Percentiles rank a stretch among this genome's conserved stretches.
Evolutionary conservation across 2,329 filamentous ascomycete genomes (phyloP).

Genomic region (Cadophora gregata): DNA sequence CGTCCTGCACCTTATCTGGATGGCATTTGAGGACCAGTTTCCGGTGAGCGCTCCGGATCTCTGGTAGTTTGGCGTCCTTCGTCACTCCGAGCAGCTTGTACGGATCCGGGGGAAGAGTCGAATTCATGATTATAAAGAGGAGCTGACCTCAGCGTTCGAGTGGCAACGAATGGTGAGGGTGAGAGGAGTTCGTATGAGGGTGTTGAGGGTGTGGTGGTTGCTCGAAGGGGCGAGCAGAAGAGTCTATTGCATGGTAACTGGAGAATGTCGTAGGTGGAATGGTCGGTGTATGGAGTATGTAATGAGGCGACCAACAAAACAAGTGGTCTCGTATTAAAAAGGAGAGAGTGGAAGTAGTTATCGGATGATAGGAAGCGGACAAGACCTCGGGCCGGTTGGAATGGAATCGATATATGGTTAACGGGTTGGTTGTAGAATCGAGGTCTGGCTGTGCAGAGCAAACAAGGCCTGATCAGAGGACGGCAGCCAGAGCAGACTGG

Average conservation of each 20-base stretch:
- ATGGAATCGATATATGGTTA: neutral
- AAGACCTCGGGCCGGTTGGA: neutral
- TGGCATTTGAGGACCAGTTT: conserved; percentile 90
- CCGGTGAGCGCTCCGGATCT: conserved; percentile 81
- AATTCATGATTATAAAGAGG: conserved; percentile 34
- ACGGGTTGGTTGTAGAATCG: conserved; percentile 3
- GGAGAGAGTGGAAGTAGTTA: conserved; percentile 8
- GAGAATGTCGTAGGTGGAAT: conserved; percentile 6
- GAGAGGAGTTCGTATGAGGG: conserved; percentile 18
- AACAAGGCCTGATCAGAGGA: neutral
- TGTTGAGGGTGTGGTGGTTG: conserved; percentile 24
- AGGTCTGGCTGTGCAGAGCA: conserved; percentile 1
- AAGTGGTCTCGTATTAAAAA: conserved; percentile 25
- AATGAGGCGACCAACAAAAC: conserved; percentile 10
- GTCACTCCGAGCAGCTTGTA: conserved; percentile 78
- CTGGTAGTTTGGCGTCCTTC: conserved; percentile 70
- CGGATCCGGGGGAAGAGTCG: conserved; percentile 62
- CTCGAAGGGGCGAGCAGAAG: conserved; percentile 30
- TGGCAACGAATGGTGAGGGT: conserved; percentile 26
- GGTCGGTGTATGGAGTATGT: conserved; percentile 11
- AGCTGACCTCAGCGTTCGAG: conserved; percentile 26
- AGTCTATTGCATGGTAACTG: conserved; percentile 37
- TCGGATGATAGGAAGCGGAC: conserved; percentile 15
- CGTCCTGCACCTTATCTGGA: conserved; percentile 82
- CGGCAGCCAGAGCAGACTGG: neutral